Conservation (phyloP, 2,329 filamentous ascomycete species). For the Cadophora luteo-olivacea region DNA sequence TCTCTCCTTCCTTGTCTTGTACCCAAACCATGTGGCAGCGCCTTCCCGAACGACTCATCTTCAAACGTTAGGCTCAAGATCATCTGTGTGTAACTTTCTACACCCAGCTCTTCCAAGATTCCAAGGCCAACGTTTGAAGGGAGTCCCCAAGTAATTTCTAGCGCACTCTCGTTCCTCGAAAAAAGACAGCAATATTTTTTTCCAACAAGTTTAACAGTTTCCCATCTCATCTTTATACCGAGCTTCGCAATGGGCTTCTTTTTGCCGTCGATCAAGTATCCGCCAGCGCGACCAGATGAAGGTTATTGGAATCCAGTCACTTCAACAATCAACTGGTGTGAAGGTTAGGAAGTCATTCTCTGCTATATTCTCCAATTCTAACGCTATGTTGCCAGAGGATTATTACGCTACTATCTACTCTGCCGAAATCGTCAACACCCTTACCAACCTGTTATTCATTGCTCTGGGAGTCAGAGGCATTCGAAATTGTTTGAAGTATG, state of each 20-base stretch:
- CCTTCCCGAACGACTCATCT: conserved; percentile 13
- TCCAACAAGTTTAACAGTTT: background rate
- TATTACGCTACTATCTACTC: conserved; percentile 78
- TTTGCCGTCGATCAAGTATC: conserved; percentile 45
- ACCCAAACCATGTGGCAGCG: background rate
- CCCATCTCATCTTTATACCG: conserved; percentile 4
- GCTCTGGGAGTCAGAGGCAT: conserved; percentile 79
- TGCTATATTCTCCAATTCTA: background rate
- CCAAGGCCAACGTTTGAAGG: conserved; percentile 9
- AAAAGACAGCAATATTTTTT: background rate
- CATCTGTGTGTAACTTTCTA: conserved; percentile 12
- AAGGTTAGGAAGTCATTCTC: conserved; percentile 52
- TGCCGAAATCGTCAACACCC: conserved; percentile 79
- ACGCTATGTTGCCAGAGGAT: conserved; percentile 56
- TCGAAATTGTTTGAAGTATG: conserved; percentile 72
- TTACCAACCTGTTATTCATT: conserved; percentile 85
- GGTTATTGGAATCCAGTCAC: conserved; percentile 46
- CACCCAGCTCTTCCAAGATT: background rate
- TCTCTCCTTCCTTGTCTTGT: background rate
- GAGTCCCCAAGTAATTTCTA: conserved; percentile 16
- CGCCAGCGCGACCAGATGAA: conserved; percentile 36
- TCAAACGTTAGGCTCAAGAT: conserved; percentile 9
- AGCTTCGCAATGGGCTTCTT: conserved; percentile 35
- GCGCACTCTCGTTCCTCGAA: background rate
- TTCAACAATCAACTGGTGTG: conserved; percentile 70